A percentile compares a stretch with the other conserved stretches of the same genome.
Evolutionary conservation across 305 asterid genomes (phyloP).

Genomic region (Fraxinus floribunda): DNA sequence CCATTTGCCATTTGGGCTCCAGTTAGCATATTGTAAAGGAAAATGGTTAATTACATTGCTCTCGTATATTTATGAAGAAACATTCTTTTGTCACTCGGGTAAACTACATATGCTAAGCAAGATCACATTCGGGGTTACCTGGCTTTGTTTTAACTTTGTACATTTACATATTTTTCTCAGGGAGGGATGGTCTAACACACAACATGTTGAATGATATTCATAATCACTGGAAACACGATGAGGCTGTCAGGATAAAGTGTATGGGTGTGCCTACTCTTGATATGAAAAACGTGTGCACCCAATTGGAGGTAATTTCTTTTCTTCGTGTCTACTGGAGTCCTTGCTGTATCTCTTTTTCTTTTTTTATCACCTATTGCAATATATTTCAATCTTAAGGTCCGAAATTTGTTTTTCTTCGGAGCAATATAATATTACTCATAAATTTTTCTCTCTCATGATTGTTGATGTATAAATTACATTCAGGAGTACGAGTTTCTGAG

Average conservation of each 20-base stretch:
- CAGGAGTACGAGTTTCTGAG: not conserved
- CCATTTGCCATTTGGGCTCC: not conserved
- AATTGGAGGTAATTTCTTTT: constrained; percentile 68
- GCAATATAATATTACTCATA: not conserved
- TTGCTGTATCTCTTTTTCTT: not conserved
- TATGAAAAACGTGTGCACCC: constrained; percentile 81
- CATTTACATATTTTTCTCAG: constrained; percentile 30
- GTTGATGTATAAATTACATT: not conserved
- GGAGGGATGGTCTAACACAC: constrained; percentile 96
- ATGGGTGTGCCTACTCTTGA: constrained; percentile 97
- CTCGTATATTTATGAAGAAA: not conserved
- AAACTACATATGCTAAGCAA: not conserved
- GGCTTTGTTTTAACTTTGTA: not conserved
- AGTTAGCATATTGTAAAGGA: not conserved
- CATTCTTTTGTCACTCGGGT: not conserved
- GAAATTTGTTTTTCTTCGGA: not conserved
- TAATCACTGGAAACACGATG: constrained; percentile 81
- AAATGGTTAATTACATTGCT: not conserved
- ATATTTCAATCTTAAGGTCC: not conserved
- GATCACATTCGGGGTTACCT: constrained; percentile 5
- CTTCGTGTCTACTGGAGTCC: not conserved
- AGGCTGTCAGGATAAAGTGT: constrained; percentile 91
- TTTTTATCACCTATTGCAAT: not conserved
- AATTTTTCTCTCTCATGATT: not conserved
- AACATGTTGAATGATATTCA: constrained; percentile 92